Percentiles rank a stretch among this genome's conserved stretches.
phyloP scores from a whole-genome alignment of 1,139 yeast genomes.

The Chernovozyma sophiae-reginae region DNA sequence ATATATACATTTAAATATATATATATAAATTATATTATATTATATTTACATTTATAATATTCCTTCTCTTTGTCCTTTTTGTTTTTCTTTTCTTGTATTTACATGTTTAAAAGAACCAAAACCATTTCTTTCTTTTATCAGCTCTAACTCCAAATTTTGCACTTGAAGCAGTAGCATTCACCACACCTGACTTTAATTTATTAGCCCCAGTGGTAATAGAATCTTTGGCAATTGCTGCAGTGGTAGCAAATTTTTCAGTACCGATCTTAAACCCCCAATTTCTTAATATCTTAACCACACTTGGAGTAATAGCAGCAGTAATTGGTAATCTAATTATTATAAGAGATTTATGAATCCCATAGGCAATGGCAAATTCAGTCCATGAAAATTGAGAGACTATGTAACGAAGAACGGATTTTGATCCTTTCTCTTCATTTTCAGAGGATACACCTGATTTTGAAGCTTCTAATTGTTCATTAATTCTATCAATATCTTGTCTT shows the following conservation, averaged over 20 bases:
- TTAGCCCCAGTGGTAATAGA: slow-evolving; percentile 3
- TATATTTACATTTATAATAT: not conserved
- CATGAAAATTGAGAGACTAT: slow-evolving; percentile 36
- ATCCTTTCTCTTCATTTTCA: slow-evolving; percentile 15
- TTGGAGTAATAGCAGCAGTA: slow-evolving; percentile 90
- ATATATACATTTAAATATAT: too few relatives aligned
- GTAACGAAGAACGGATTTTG: slow-evolving; percentile 35
- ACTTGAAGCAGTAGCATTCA: slow-evolving; percentile 36
- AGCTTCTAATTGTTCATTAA: slow-evolving; percentile 21
- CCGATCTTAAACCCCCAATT: slow-evolving; percentile 83
- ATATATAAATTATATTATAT: too few relatives aligned
- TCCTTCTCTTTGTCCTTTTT: too few relatives aligned
- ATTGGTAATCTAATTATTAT: slow-evolving; percentile 79
- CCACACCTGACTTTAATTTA: slow-evolving; percentile 12
- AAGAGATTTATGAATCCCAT: slow-evolving; percentile 87
- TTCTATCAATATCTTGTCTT: slow-evolving; percentile 29
- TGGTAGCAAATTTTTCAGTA: slow-evolving; percentile 34
- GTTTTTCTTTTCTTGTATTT: too few relatives aligned
- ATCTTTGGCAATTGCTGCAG: slow-evolving; percentile 36
- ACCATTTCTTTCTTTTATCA: slow-evolving; percentile 54
- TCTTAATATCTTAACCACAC: slow-evolving; percentile 61
- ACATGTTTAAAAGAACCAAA: slow-evolving; percentile 47
- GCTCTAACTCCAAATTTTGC: slow-evolving; percentile 54
- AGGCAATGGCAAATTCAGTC: slow-evolving; percentile 82
- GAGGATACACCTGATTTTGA: slow-evolving; percentile 8